Base-by-base conservation (phyloP, 2,329 filamentous ascomycete species). In the Cercospora nicotianae region DNA sequence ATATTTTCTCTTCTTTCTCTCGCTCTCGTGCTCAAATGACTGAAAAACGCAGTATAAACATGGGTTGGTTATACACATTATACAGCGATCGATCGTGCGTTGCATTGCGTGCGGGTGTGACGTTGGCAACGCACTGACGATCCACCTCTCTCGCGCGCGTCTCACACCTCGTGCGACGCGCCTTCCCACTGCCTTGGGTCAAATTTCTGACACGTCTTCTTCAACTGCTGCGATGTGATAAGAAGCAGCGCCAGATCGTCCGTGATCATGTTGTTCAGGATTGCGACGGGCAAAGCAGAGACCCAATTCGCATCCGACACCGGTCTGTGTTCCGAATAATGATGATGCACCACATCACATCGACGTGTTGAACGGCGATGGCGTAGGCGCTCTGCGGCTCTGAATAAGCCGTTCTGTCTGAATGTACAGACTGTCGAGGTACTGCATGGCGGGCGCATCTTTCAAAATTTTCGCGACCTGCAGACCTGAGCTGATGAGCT, bases 391-490 rank as follows among this genome's bases (percentile, higher is more conserved):
- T 61, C 74, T 70, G 31, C 76, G 72, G 55, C 74, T 75, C 76
- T 91, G 88, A 74, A 95, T 94, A 80, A 90, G 85, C 78, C 87
- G 87, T 81, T 95, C 92, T 62, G 92, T 95, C 74, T 89, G 87
- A 83, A 91, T 86, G 85, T 96, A 96, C 80, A 96, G 84, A 78
- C 85, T 85, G 81, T 94, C 91, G 76, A 95, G 84, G 77, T 90
- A 92, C 73, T 91, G 88, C 92, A 95, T 94, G 67, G 92, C 91
- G 71, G 87, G 86, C 55, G 91, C 90, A 81, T 96, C 92, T 82
- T 92, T 93, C 69, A 96, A 82, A 70, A 96, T 93, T 80, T 93
- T 94, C 68, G 92, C 91, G 68, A 96, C 92, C 80, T 96, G 92
- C 63, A 93, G 91, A 45, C 92, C 92, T 48, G 92, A 92, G 70